Conservation (phyloP, 257 asterid genomes). For the Ajuga chamaepitys region DNA sequence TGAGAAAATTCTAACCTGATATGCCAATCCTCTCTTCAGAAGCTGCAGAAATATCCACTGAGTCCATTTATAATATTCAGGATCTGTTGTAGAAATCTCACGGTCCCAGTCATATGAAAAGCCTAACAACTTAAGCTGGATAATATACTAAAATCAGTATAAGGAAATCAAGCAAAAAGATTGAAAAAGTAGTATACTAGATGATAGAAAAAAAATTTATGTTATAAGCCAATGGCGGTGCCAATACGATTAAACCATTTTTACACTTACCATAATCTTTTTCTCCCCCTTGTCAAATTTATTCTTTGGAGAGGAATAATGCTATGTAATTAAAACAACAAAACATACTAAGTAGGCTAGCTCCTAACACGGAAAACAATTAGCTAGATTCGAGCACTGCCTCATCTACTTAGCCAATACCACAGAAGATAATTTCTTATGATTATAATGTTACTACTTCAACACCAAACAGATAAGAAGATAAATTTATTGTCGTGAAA, state of each 20-base stretch:
- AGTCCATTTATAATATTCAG: constrained; percentile 96
- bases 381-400: too few relatives aligned
- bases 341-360: not conserved
- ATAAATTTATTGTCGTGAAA: too few relatives aligned
- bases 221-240: not conserved
- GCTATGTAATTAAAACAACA: not conserved
- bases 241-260: not conserved
- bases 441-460: not conserved
- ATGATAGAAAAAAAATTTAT: not conserved
- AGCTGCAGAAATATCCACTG: constrained; percentile 99
- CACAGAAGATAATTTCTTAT: too few relatives aligned
- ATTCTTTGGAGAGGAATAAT: not conserved
- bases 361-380: not conserved
- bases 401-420: too few relatives aligned
- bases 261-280: not conserved
- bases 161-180: not conserved
- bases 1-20: constrained; percentile 49
- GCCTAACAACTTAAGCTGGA: constrained; percentile 89
- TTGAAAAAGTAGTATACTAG: not conserved
- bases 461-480: not conserved
- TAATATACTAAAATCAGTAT: constrained; percentile 28
- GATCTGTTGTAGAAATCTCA: constrained; percentile 93
- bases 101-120: constrained; percentile 99
- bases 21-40: constrained; percentile 87
- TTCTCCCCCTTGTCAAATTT: not conserved